Evolutionary conservation across 352 stramenopile species (phyloP), one percentile per base, ranked within the genome.

Genomic region (Globisporangium emineosum): DNA sequence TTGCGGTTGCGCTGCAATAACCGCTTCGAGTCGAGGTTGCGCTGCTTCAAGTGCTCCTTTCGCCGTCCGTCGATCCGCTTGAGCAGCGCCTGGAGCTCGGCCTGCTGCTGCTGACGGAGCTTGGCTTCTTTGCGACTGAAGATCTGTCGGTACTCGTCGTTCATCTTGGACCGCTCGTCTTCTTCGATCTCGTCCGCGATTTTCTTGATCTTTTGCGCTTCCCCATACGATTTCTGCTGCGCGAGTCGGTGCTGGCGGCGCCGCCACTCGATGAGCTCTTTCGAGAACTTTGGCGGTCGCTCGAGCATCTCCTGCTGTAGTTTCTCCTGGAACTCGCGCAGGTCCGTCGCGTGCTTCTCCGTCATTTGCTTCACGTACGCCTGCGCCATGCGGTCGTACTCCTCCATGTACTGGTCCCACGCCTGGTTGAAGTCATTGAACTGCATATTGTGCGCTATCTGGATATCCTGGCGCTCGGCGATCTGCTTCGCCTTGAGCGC

Each of bases 1-100:
- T 98, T 99, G 57, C 89, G 89, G 73, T 99, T 98, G 68, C 96
- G 93, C 78, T 98, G 93, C 49, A 98, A 67, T 58, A 99, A 79
- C 19, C 92, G 86, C 71, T 97, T 98, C 40, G 85, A 97, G 75
- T 98, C 94, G 1, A 97, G 68, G 59, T 95, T 94, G 42, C 92
- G 81, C 72, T 98, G 93, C 69, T 97, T 98, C 23, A 97, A 62
- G 60, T 98, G 92, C 76, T 98, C 95, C 68, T 97, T 98, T 27
- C 96, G 81, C 15, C 95, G 81, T 7, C 85, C 86, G 57, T 98
- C 93, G 57, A 98, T 98, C 43, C 93, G 85, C 70, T 98, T 99
- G 53, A 97, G 78, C 35, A 99, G 78, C 5, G 90, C 93, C 47
- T 97, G 78, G 13, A 98, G 77, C 75, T 98, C 95, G 3, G 89